Conservation (phyloP, 768 basidiomycete species). For the Rhizopogon rudus region DNA sequence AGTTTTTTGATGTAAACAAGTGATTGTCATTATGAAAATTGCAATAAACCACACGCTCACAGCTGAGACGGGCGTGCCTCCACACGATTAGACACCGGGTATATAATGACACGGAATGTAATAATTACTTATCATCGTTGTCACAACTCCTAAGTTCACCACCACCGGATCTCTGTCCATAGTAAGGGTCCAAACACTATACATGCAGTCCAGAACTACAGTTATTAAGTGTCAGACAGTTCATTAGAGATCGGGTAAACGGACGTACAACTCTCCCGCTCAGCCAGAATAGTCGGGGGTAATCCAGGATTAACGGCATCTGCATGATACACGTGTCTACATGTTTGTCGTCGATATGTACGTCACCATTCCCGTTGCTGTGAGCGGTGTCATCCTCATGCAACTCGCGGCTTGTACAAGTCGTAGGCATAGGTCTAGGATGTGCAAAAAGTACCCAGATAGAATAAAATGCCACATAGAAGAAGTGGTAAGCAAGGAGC, state of each 20-base stretch:
- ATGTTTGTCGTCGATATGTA: background rate
- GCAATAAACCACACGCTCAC: too few relatives aligned
- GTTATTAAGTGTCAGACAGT: background rate
- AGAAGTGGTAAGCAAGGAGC: slow-evolving; percentile 88
- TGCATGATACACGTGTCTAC: slow-evolving; percentile 34
- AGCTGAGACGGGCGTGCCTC: background rate
- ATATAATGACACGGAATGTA: background rate
- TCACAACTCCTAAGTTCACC: slow-evolving; percentile 25
- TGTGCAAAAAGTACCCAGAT: slow-evolving; percentile 86
- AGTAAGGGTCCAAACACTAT: slow-evolving; percentile 86
- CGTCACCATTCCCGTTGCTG: background rate
- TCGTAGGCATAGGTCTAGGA: slow-evolving; percentile 32
- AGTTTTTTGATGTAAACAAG: too few relatives aligned
- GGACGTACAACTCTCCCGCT: slow-evolving; percentile 67
- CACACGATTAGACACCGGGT: background rate
- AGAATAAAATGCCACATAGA: slow-evolving; percentile 91
- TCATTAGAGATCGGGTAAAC: background rate
- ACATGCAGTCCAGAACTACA: slow-evolving; percentile 85
- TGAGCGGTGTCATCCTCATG: background rate
- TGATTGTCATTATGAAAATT: too few relatives aligned
- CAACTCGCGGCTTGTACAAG: slow-evolving; percentile 12
- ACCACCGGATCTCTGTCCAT: slow-evolving; percentile 84
- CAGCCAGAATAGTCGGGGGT: slow-evolving; percentile 61
- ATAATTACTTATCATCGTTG: background rate
- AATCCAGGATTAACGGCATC: slow-evolving; percentile 50